phyloP scores from a whole-genome alignment of 2,329 filamentous ascomycete species.

The Lizonia empirigonia region DNA sequence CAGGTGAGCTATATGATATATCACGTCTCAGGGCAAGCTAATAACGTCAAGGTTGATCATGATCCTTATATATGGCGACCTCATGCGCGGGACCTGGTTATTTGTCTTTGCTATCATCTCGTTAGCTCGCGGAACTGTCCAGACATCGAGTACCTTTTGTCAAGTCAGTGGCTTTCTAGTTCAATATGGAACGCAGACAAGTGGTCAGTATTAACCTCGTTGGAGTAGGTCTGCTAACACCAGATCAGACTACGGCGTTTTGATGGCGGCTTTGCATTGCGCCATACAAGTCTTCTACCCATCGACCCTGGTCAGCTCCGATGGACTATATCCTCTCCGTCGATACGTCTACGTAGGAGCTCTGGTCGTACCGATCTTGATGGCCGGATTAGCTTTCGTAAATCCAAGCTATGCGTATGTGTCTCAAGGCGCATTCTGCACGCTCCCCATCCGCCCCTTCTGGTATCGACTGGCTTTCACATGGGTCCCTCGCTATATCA shows the following conservation, averaged over 20 bases:
- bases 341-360: conserved; percentile 64
- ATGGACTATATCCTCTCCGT: conserved; percentile 72
- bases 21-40: neutral
- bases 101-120: conserved; percentile 68
- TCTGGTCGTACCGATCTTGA: conserved; percentile 62
- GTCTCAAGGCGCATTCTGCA: conserved; percentile 71
- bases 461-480: conserved; percentile 73
- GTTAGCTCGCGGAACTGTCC: conserved; percentile 59
- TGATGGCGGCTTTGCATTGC: conserved; percentile 76
- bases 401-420: conserved; percentile 61
- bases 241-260: conserved; percentile 65
- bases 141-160: conserved; percentile 63
- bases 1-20: conserved; percentile 57
- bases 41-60: conserved; percentile 67
- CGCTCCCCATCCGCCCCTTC: conserved; percentile 67
- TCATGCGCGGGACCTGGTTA: conserved; percentile 72
- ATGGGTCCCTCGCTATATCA: conserved; percentile 76
- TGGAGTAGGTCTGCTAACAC: neutral
- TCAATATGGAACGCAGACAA: conserved; percentile 68
- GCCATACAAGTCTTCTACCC: conserved; percentile 73
- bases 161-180: conserved; percentile 73
- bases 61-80: conserved; percentile 73
- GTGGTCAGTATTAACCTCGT: conserved; percentile 52
- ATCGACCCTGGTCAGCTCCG: conserved; percentile 52
- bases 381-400: conserved; percentile 68